Percentiles rank a stretch among this genome's conserved stretches.
Evolutionary conservation across 192 early-diverging fungal species (phyloP).

Genomic region (Chytriomyces sp.): DNA sequence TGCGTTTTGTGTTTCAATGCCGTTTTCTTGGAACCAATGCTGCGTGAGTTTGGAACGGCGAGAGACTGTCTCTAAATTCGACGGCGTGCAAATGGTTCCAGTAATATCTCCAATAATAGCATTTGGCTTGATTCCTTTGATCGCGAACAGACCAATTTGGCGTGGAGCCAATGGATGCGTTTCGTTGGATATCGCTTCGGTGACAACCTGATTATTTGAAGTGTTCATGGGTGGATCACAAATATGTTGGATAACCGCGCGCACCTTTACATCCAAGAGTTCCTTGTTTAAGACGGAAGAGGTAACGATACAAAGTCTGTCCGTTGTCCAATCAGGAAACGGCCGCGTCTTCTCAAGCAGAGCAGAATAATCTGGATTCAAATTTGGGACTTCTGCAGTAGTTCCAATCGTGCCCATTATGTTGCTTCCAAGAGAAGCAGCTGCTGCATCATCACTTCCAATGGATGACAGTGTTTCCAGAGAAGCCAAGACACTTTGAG

Average conservation of each 20-base stretch:
- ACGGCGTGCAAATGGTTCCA: slow-evolving; percentile 44
- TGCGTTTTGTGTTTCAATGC: not conserved
- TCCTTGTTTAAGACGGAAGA: slow-evolving; percentile 13
- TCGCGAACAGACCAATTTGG: slow-evolving; percentile 66
- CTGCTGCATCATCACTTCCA: too few relatives aligned
- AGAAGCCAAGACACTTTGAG: not conserved
- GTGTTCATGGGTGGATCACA: not conserved
- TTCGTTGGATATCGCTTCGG: too few relatives aligned
- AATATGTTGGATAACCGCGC: not conserved
- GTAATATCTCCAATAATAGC: slow-evolving; percentile 77
- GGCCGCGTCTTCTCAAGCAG: not conserved
- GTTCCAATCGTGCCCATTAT: too few relatives aligned
- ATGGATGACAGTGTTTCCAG: not conserved
- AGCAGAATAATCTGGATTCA: not conserved
- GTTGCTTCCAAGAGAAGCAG: too few relatives aligned
- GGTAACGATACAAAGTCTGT: slow-evolving; percentile 34
- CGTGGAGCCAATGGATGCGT: slow-evolving; percentile 6
- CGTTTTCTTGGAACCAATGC: not conserved
- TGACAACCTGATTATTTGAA: not conserved
- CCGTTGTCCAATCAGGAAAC: slow-evolving; percentile 1
- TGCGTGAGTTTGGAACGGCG: not conserved
- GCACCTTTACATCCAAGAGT: not conserved
- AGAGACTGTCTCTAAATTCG: not conserved
- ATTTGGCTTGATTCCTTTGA: slow-evolving; percentile 50
- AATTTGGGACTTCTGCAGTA: too few relatives aligned